Conservation (phyloP, 257 asterid species). For the Mitragyna speciosa region DNA sequence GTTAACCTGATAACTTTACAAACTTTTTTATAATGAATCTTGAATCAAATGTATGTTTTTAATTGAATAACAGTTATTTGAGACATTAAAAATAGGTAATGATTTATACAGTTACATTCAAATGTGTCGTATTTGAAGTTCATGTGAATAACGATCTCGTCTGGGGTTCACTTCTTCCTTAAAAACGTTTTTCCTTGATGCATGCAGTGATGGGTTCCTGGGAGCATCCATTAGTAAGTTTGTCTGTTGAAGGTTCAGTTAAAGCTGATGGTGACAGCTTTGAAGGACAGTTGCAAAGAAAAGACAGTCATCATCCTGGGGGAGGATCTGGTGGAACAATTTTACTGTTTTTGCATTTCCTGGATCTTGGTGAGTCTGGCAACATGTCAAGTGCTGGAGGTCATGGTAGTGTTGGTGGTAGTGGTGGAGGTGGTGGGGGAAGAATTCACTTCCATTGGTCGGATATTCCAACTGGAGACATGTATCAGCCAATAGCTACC, state of each 20-base stretch:
- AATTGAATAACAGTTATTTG: not conserved
- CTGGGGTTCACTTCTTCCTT: slow-evolving; percentile 3
- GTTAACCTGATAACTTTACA: not conserved
- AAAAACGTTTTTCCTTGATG: slow-evolving; percentile 23
- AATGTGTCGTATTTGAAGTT: slow-evolving; percentile 5
- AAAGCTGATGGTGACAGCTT: slow-evolving; percentile 77
- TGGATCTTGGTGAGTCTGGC: slow-evolving; percentile 60
- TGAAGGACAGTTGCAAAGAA: slow-evolving; percentile 33
- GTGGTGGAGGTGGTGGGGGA: slow-evolving; percentile 99
- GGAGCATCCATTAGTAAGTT: slow-evolving; percentile 70
- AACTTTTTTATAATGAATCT: not conserved
- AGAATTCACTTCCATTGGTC: slow-evolving; percentile 98
- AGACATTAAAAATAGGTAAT: not conserved
- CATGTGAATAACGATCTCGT: not conserved
- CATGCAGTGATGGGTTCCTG: slow-evolving; percentile 87
- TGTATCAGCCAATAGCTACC: slow-evolving; percentile 79
- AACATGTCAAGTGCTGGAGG: slow-evolving; percentile 86
- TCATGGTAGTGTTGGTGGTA: slow-evolving; percentile 63
- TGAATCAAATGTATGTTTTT: not conserved
- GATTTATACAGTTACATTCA: not conserved
- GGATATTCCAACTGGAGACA: slow-evolving; percentile 88
- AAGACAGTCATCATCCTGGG: slow-evolving; percentile 45
- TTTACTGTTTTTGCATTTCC: slow-evolving; percentile 65
- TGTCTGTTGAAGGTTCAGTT: slow-evolving; percentile 72
- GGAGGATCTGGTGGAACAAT: slow-evolving; percentile 99